Evolutionary conservation across 1,284 basidiomycete genomes (phyloP), one percentile per base, ranked within the genome.

Genomic region (Tilletiaria anomala): DNA sequence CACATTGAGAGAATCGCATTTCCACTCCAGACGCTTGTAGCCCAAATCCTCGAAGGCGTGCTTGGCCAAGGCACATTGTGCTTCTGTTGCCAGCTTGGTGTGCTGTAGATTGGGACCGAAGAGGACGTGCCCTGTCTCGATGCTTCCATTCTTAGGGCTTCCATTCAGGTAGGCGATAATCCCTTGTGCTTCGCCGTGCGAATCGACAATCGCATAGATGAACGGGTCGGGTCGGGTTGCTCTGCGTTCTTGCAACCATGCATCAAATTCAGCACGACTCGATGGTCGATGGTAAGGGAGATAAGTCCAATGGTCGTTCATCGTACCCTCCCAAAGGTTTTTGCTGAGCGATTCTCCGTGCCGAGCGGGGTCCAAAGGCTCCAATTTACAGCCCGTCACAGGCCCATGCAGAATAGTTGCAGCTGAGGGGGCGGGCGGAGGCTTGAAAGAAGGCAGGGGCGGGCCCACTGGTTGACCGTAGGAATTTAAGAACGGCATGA

Each of bases 1-100:
- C 3, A n/a, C 18, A 32, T 58, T 57, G 32, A 52, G 42, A n/a
- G 45, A 42, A 43, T 60, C 54, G 29, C 50, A 53, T 41, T 60
- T 60, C 57, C 57, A 60, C 39, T 60, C 57, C 11, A 58, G 36
- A 14, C 57, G 48, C 10, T 56, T 37, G 21, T 47, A 53, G 1
- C 43, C 46, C 2, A 55, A 21, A 4, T 33, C 21, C 10, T 56
- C 53, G 18, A 58, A 54, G 6, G 48, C 45, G 16, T 51, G 41
- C 6, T 24, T 37, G 6, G 53, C 15, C 29, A 58, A 23, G 5
- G 56, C 42, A 37, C 39, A 54, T 1, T 58, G 36, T 1, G 43
- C 44, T 39, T 60, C 57, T 17, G 49, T 53, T 14, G 50, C 47
- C 18, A 42, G 42, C 1, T 40, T 23, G 15, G 55, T 52, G 10